Conservation (phyloP, 2,329 filamentous ascomycete species). For the Talaromyces atroroseus region DNA sequence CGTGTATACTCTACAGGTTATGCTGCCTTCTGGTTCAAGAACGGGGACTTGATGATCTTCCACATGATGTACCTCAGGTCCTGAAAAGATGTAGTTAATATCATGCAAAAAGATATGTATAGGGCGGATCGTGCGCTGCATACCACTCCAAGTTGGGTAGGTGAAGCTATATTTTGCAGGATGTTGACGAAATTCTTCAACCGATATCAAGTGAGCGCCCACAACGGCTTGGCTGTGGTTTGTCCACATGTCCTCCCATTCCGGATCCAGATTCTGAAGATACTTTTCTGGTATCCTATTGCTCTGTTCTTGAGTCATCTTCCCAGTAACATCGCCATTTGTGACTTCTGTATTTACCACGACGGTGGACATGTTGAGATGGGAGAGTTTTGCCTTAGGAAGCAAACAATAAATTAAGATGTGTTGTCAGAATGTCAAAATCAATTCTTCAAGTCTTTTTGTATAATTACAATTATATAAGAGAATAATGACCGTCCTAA, state of each 20-base stretch:
- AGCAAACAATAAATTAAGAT: not conserved
- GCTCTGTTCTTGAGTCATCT: not conserved
- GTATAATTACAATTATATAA: not conserved
- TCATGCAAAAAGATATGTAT: not conserved
- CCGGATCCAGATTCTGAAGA: conserved; percentile 20
- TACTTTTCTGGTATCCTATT: conserved; percentile 16
- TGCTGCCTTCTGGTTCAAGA: conserved; percentile 19
- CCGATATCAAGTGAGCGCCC: conserved; percentile 23
- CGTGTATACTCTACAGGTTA: conserved; percentile 23
- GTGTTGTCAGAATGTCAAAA: not conserved
- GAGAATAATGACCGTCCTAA: not conserved
- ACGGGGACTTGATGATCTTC: conserved; percentile 22
- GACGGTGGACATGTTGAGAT: not conserved
- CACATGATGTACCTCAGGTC: conserved; percentile 16
- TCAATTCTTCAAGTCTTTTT: not conserved
- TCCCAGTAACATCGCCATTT: not conserved
- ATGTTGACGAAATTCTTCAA: conserved; percentile 23
- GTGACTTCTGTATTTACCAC: not conserved
- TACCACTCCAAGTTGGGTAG: conserved; percentile 23
- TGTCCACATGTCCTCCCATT: conserved; percentile 27
- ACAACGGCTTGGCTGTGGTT: conserved; percentile 23
- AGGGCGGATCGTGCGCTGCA: not conserved
- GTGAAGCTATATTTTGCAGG: conserved; percentile 26
- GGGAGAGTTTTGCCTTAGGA: not conserved
- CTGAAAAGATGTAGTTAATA: conserved; percentile 5